A percentile compares a stretch with the other conserved stretches of the same genome.
phyloP scores from a whole-genome alignment of 768 basidiomycete species.

The Lanmaoa rubissima region DNA sequence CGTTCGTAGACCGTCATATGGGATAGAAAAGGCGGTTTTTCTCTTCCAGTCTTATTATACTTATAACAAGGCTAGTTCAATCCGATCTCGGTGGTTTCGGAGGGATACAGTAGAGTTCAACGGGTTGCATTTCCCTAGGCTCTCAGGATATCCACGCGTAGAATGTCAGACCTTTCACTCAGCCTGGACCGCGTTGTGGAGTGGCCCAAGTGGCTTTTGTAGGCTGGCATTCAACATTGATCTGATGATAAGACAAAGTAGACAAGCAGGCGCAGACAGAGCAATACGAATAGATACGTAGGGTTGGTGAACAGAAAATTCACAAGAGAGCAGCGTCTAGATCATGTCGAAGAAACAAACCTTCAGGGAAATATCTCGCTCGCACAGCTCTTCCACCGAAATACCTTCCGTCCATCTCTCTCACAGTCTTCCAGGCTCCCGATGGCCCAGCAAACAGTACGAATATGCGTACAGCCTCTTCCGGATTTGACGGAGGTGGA shows the following conservation, averaged over 20 bases:
- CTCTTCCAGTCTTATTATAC: no score
- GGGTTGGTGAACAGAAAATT: neutral
- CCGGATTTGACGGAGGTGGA: conserved; percentile 60
- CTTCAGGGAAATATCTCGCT: conserved; percentile 79
- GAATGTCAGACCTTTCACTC: neutral
- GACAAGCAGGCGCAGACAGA: neutral
- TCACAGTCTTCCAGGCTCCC: conserved; percentile 94
- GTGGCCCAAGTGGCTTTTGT: neutral
- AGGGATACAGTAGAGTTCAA: no score
- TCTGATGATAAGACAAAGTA: neutral
- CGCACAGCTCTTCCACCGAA: conserved; percentile 86
- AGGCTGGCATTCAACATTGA: neutral
- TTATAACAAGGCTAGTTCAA: no score
- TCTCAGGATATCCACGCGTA: no score
- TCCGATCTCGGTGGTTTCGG: no score
- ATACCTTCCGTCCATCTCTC: conserved; percentile 89
- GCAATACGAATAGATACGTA: neutral
- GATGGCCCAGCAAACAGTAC: conserved; percentile 88
- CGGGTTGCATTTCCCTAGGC: no score
- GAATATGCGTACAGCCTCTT: conserved; percentile 91
- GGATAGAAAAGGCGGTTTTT: no score
- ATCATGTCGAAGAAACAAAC: conserved; percentile 45
- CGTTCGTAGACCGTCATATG: no score
- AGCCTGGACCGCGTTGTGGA: neutral
- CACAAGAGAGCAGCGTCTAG: conserved; percentile 42